Conservation (phyloP, 2,329 filamentous ascomycete genomes). For the Leptographium lundbergii region DNA sequence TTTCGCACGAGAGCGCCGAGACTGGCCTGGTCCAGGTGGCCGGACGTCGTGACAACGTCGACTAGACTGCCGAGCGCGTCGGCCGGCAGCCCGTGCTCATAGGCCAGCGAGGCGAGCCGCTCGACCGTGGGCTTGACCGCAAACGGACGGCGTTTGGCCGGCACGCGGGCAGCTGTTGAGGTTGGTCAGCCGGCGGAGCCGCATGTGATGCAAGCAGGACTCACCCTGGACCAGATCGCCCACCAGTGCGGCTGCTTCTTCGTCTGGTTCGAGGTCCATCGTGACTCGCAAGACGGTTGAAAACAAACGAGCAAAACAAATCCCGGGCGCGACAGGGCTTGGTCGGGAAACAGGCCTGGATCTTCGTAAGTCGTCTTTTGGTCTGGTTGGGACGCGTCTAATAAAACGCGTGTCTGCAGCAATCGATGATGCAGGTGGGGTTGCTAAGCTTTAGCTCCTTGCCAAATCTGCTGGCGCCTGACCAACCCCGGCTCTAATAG, state of each 20-base stretch:
- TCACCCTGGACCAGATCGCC: constrained; percentile 12
- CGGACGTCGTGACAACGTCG: constrained; percentile 52
- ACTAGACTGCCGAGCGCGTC: constrained; percentile 50
- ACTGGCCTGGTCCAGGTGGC: constrained; percentile 63
- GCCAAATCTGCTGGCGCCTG: too few species aligned
- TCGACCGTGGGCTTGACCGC: constrained; percentile 54
- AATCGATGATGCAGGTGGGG: background rate
- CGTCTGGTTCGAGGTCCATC: constrained; percentile 11
- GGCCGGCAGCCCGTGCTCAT: constrained; percentile 53
- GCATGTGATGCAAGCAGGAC: background rate
- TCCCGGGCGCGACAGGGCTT: background rate
- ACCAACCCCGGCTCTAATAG: background rate
- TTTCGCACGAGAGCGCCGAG: constrained; percentile 57
- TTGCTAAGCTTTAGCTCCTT: background rate
- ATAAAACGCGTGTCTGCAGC: background rate
- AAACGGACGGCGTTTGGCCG: constrained; percentile 52
- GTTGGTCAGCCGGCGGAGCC: background rate
- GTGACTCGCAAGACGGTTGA: background rate
- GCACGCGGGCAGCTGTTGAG: constrained; percentile 39
- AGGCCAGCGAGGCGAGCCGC: constrained; percentile 47
- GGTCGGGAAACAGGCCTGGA: background rate
- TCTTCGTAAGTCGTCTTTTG: background rate
- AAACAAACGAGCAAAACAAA: background rate
- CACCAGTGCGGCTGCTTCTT: constrained; percentile 8
- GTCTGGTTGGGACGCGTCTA: background rate